Base-by-base conservation (phyloP, 2,329 filamentous ascomycete species). In the Fusarium keratoplasticum region DNA sequence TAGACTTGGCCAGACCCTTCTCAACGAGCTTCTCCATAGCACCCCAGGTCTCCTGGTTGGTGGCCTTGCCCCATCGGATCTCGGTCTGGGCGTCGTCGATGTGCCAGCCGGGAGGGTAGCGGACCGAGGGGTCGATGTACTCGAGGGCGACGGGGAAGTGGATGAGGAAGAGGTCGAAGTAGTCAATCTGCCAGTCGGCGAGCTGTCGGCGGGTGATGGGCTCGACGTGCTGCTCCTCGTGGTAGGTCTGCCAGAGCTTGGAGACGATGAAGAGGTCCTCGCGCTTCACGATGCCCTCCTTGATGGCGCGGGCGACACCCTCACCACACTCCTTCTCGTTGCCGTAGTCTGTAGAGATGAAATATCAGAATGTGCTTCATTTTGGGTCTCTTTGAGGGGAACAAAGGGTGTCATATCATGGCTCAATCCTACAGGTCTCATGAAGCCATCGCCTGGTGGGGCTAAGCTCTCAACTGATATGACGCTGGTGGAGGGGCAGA, bases 211-310 rank as follows among this genome's bases (percentile, higher is more conserved):
- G 90, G 83, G 87, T 89, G 81, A 96, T 95, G 67, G 91, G 91
- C 84, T 92, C 90, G 72, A 96, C 94, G 77, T 89, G 89, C 77
- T 96, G 92, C 77, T 88, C 88, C 79, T 96, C 93, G 87, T 97
- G 94, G 90, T 95, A 97, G 76, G 92, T 92, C 87, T 96, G 95
- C 95, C 95, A 97, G 67, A 98, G 92, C 88, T 97, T 98, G 84
- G 93, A 95, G 74, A 95, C 93, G 81, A 98, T 91, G 90, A 97
- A 97, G 81, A 97, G 93, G 27, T 98, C 94, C 84, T 94, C 91
- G 69, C 94, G 92, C 87, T 92, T 95, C 77, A 95, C 93, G 67
- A 96, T 83, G 50, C 94, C 93, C 11, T 96, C 94, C 80, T 92
- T 89, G 84, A 96, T 94, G 79, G 94, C 94, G 76, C 93, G 92